Conservation (phyloP, 345 rosid species). For the Theobroma cacao region DNA sequence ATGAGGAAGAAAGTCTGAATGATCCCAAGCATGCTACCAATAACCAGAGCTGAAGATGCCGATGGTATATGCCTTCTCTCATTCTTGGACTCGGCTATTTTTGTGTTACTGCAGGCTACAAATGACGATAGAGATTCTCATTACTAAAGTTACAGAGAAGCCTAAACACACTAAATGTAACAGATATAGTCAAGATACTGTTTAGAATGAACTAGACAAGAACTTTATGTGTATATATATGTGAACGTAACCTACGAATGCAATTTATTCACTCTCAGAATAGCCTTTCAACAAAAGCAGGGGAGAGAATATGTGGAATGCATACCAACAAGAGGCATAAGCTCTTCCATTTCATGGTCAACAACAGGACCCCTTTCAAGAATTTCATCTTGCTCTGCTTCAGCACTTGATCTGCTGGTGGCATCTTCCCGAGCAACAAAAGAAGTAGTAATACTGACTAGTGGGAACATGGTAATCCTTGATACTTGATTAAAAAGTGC, state of each 20-base stretch:
- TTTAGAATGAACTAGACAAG: not conserved
- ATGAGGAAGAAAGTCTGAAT: slow-evolving; percentile 54
- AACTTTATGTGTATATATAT: not conserved
- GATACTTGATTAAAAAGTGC: slow-evolving; percentile 66
- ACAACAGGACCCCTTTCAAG: slow-evolving; percentile 21
- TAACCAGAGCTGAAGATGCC: slow-evolving; percentile 61
- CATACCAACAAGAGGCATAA: slow-evolving; percentile 41
- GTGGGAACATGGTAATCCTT: slow-evolving; percentile 60
- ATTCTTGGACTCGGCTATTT: slow-evolving; percentile 14
- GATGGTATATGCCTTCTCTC: slow-evolving; percentile 48
- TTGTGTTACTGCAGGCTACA: not conserved
- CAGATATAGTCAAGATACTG: not conserved
- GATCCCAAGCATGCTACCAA: slow-evolving; percentile 58
- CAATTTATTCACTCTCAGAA: not conserved
- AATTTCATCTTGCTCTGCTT: slow-evolving; percentile 27
- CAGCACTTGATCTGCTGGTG: slow-evolving; percentile 12
- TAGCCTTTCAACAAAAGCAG: slow-evolving; percentile 9
- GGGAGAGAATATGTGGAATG: not conserved
- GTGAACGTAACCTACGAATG: not conserved
- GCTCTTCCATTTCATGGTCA: slow-evolving; percentile 31
- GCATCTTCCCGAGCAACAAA: slow-evolving; percentile 68
- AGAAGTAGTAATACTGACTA: slow-evolving; percentile 65
- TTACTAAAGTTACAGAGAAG: not conserved
- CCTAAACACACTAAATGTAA: not conserved
- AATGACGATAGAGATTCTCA: slow-evolving; percentile 20